These are phyloP conservation scores for Flaveria brownii DNA, from an alignment of 129 eudicot species.

Conservation along the genomic window DNA sequence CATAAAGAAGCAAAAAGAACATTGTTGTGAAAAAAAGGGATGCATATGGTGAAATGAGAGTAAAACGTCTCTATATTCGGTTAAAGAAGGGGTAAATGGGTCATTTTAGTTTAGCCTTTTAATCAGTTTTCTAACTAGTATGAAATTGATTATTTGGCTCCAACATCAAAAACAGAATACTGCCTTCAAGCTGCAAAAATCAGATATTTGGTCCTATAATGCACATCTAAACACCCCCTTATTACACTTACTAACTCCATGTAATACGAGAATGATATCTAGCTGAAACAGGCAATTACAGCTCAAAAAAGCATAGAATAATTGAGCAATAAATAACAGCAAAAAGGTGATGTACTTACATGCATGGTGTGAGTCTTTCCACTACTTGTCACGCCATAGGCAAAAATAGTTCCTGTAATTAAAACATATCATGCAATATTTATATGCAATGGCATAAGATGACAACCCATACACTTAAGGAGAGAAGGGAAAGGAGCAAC, in stretches of 20 bases:
- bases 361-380: conserved; percentile 99
- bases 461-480: neutral
- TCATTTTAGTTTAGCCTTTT: neutral
- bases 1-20: neutral
- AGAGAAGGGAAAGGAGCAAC: neutral
- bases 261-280: conserved; percentile 13
- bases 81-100: neutral
- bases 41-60: neutral
- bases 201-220: neutral
- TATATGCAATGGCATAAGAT: conserved; percentile 13
- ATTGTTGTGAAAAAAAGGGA: conserved; percentile 1
- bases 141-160: neutral
- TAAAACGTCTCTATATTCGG: neutral
- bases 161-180: neutral
- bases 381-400: conserved; percentile 98
- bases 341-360: conserved; percentile 47
- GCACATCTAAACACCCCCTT: conserved; percentile 9
- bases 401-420: conserved; percentile 88
- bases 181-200: neutral
- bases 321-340: conserved; percentile 1
- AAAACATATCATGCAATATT: conserved; percentile 28
- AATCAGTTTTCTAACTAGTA: neutral
- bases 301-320: conserved; percentile 22
- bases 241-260: conserved; percentile 6
- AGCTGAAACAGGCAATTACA: conserved; percentile 12